These are phyloP conservation scores for Dioszegia crocea DNA, from an alignment of 768 basidiomycete species.

Conservation along the genomic window DNA sequence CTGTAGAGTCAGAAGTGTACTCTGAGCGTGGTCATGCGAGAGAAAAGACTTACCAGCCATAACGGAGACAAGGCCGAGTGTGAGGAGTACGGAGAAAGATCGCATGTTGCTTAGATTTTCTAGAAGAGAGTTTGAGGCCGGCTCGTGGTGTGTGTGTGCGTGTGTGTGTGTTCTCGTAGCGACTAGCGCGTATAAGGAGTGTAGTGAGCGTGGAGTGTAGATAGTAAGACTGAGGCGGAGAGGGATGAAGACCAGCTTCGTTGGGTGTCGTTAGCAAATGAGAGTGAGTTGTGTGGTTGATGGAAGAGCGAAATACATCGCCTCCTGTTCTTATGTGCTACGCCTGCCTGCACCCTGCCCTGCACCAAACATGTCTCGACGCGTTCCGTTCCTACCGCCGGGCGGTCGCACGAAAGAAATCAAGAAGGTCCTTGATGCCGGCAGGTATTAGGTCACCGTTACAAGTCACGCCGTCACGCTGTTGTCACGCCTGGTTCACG, in stretches of 20 bases:
- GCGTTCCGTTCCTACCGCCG: too few relatives aligned
- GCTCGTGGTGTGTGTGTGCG: slow-evolving; percentile 2
- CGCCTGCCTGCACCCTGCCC: too few relatives aligned
- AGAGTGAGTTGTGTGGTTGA: not conserved
- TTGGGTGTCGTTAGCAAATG: too few relatives aligned
- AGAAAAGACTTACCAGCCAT: slow-evolving; percentile 17
- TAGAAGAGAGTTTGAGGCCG: not conserved
- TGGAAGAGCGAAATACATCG: not conserved
- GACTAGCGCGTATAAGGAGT: not conserved
- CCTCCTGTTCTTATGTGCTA: too few relatives aligned
- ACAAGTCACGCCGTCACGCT: too few relatives aligned
- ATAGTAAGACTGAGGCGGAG: not conserved
- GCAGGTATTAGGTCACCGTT: too few relatives aligned
- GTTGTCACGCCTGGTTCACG: too few relatives aligned
- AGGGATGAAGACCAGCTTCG: slow-evolving; percentile 10
- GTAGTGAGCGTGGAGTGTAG: not conserved
- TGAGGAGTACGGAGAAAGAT: slow-evolving; percentile 15
- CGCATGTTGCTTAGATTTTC: slow-evolving; percentile 12
- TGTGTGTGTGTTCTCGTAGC: not conserved
- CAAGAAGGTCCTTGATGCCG: too few relatives aligned
- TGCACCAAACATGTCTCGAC: too few relatives aligned
- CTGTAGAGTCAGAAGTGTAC: too few relatives aligned
- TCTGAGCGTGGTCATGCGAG: too few relatives aligned
- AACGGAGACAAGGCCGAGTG: slow-evolving; percentile 19
- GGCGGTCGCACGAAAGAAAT: too few relatives aligned